Evolutionary conservation across 1,284 basidiomycete species (phyloP).

Genomic region (Trichosporon sp.): DNA sequence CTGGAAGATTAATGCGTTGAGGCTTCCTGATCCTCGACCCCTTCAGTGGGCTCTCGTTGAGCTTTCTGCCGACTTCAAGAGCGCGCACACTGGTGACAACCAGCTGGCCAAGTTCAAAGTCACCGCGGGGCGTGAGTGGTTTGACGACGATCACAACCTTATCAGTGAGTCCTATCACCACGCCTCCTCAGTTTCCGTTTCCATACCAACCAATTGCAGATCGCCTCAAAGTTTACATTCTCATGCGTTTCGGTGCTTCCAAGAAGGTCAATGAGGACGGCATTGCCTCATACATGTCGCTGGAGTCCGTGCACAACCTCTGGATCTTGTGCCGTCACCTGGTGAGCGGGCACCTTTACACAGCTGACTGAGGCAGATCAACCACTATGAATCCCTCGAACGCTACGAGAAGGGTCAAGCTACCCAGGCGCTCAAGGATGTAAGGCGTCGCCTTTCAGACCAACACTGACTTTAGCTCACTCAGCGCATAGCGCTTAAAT

Average conservation of each 20-base stretch:
- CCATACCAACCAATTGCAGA: not conserved
- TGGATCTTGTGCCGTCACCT: not conserved
- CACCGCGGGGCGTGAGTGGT: not conserved
- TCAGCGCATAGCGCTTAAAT: not conserved
- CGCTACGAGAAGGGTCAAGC: not conserved
- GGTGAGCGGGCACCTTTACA: not conserved
- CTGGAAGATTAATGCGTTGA: not conserved
- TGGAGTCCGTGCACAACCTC: not conserved
- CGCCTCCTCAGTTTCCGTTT: not conserved
- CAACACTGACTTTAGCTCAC: not conserved
- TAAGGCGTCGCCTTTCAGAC: not conserved
- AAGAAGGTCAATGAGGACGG: not conserved
- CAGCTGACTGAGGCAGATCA: not conserved
- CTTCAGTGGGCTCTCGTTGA: not conserved
- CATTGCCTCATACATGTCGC: not conserved
- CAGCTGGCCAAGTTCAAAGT: not conserved
- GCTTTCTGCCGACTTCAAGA: not conserved
- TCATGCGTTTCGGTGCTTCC: not conserved
- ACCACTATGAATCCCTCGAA: not conserved
- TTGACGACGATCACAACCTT: not conserved
- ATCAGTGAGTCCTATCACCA: not conserved
- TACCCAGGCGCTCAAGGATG: not conserved
- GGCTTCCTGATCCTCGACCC: not conserved
- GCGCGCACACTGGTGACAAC: not conserved
- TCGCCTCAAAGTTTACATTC: not conserved